Evolutionary conservation across 2,329 filamentous ascomycete genomes (phyloP).

Genomic region (Penicillium sp.): DNA sequence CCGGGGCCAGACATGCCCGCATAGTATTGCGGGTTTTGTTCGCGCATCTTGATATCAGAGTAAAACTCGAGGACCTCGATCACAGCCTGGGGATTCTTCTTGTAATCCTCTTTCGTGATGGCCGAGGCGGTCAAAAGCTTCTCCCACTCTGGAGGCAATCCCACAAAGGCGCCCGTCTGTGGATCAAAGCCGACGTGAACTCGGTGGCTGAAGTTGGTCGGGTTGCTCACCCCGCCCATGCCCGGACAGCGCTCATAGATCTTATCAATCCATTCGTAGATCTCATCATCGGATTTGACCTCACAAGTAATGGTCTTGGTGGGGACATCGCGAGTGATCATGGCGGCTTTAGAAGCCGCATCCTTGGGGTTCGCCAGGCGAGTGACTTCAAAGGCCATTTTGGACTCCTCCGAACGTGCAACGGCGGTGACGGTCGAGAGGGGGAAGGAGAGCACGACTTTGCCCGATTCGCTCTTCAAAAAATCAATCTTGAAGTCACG

Average conservation of each 20-base stretch:
- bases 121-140: conserved; percentile 94
- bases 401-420: conserved; percentile 85
- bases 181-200: conserved; percentile 98
- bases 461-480: conserved; percentile 86
- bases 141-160: conserved; percentile 94
- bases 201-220: conserved; percentile 95
- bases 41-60: conserved; percentile 67
- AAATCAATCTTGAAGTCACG: conserved; percentile 94
- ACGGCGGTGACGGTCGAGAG: conserved; percentile 89
- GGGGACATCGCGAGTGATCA: conserved; percentile 77
- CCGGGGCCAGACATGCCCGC: conserved; percentile 65
- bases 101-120: conserved; percentile 97
- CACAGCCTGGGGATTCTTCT: conserved; percentile 85
- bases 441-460: conserved; percentile 81
- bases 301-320: conserved; percentile 86
- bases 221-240: conserved; percentile 97
- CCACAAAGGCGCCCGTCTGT: conserved; percentile 91
- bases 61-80: conserved; percentile 72
- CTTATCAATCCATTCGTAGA: conserved; percentile 98
- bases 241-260: conserved; percentile 96
- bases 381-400: conserved; percentile 93
- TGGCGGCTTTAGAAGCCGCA: conserved; percentile 66
- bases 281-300: conserved; percentile 92
- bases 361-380: conserved; percentile 64
- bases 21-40: conserved; percentile 65